Evolutionary conservation across 345 rosid genomes (phyloP).

Genomic region (Linum lewisii): DNA sequence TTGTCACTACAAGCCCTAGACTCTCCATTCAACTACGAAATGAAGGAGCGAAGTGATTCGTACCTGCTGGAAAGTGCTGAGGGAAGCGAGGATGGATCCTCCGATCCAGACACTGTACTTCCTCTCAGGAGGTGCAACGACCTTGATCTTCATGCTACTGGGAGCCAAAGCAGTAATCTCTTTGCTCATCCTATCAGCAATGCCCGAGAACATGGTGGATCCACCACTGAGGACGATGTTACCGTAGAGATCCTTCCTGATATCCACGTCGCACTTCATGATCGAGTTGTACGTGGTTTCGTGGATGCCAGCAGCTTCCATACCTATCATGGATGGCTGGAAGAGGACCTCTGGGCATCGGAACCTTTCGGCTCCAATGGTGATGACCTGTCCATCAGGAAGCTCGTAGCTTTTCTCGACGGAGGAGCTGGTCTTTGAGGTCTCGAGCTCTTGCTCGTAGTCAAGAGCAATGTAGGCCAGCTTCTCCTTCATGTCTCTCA

Average conservation of each 20-base stretch:
- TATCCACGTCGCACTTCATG: conserved; percentile 5
- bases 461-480: conserved; percentile 4
- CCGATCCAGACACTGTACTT: conserved; percentile 8
- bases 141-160: conserved; percentile 8
- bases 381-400: conserved; percentile 4
- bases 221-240: conserved; percentile 7
- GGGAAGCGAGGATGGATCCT: conserved; percentile 4
- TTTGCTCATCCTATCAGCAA: conserved; percentile 6
- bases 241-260: conserved; percentile 7
- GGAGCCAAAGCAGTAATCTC: conserved; percentile 3
- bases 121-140: conserved; percentile 3
- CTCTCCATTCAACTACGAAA: not conserved
- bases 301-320: conserved; percentile 5
- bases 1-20: not conserved
- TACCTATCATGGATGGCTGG: conserved; percentile 4
- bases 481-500: conserved; percentile 7
- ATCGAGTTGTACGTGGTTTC: conserved; percentile 7
- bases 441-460: conserved; percentile 6
- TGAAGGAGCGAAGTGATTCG: not conserved
- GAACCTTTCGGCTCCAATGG: conserved; percentile 3
- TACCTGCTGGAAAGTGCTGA: conserved; percentile 9
- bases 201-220: conserved; percentile 5
- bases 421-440: conserved; percentile 4
- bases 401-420: conserved; percentile 7
- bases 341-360: conserved; percentile 3